Conservation (phyloP, 371 early-diverging fungal genomes). For the Basidiobolus heterosporus region DNA sequence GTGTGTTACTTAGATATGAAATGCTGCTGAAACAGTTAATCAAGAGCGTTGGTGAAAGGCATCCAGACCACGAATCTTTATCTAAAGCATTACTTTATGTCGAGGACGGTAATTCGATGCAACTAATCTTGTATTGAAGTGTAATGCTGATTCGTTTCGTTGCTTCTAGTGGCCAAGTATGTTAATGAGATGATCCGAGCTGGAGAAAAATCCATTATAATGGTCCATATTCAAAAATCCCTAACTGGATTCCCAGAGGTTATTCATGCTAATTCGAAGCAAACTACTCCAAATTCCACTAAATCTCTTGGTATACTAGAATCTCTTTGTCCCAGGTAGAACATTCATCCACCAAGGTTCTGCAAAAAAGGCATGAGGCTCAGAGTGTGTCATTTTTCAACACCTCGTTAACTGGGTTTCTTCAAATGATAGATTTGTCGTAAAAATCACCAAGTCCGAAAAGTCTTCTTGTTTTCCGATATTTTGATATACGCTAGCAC, state of each 20-base stretch:
- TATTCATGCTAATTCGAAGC: not conserved
- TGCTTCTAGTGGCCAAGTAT: slow-evolving; percentile 18
- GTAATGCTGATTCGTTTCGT: not conserved
- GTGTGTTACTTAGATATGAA: slow-evolving; percentile 30
- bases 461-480: slow-evolving; percentile 54
- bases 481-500: slow-evolving; percentile 45
- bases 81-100: slow-evolving; percentile 35
- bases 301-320: slow-evolving; percentile 5
- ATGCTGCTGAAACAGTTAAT: slow-evolving; percentile 53
- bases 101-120: slow-evolving; percentile 16
- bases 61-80: slow-evolving; percentile 40
- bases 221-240: slow-evolving; percentile 43
- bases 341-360: slow-evolving; percentile 34
- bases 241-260: slow-evolving; percentile 31
- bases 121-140: slow-evolving; percentile 1
- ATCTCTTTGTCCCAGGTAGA: slow-evolving; percentile 44
- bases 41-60: slow-evolving; percentile 32
- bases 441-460: slow-evolving; percentile 36
- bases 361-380: slow-evolving; percentile 26
- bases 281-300: not conserved
- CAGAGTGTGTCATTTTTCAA: not conserved
- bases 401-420: not conserved
- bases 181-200: slow-evolving; percentile 59
- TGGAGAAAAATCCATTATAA: slow-evolving; percentile 48
- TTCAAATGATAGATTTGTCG: slow-evolving; percentile 28